phyloP scores from a whole-genome alignment of 1,284 basidiomycete genomes.

The Trametes polyzona region DNA sequence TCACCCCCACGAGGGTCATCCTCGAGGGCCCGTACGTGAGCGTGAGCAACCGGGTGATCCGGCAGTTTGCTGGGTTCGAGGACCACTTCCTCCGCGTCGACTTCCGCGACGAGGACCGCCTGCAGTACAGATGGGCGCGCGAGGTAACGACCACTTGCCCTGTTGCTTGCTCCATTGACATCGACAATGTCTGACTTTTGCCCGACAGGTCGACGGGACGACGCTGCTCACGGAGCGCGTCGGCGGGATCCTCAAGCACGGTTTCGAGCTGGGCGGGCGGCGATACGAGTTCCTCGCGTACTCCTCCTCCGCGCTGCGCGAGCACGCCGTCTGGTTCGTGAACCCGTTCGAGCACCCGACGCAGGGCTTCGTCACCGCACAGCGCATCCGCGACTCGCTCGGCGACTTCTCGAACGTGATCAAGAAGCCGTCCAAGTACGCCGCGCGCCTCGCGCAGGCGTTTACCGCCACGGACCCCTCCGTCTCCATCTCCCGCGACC shows the following conservation, averaged over 20 bases:
- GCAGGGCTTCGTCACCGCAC: constrained; percentile 50
- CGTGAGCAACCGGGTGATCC: constrained; percentile 69
- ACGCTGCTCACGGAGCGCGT: constrained; percentile 63
- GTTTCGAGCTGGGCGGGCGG: constrained; percentile 71
- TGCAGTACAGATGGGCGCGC: constrained; percentile 68
- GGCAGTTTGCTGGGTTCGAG: constrained; percentile 59
- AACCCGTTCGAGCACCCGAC: constrained; percentile 55
- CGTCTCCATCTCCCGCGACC: constrained; percentile 52
- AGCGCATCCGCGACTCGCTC: constrained; percentile 59
- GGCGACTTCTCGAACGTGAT: constrained; percentile 69
- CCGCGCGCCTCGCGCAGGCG: constrained; percentile 80
- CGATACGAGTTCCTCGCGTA: constrained; percentile 77
- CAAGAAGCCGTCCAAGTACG: constrained; percentile 72
- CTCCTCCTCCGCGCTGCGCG: constrained; percentile 69
- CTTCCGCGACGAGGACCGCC: constrained; percentile 77
- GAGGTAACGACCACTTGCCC: constrained; percentile 36
- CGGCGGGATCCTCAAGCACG: constrained; percentile 62
- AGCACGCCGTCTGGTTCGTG: constrained; percentile 81
- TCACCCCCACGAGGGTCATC: constrained; percentile 71
- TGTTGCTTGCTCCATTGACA: too few species aligned
- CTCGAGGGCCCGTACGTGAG: constrained; percentile 74
- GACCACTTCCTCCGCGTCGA: constrained; percentile 76
- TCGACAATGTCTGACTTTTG: background rate
- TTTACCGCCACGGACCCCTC: constrained; percentile 82
- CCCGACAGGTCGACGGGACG: constrained; percentile 59